Evolutionary conservation across 176 grass and related monocot species (phyloP), one percentile per base, ranked within the genome.

Genomic region (Oryza australiensis): DNA sequence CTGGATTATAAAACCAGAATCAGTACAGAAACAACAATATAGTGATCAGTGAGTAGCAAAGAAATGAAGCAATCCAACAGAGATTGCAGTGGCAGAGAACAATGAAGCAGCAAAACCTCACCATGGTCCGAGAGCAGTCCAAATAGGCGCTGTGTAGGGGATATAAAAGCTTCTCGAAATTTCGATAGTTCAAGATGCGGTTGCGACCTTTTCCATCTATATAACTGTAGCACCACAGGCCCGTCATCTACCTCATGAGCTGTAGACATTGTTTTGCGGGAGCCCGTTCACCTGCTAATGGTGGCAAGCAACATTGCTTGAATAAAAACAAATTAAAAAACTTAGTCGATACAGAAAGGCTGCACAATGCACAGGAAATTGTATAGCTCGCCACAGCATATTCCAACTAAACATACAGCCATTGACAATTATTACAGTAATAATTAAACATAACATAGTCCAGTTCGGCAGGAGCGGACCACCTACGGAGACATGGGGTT

Each of bases 81-180:
- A 26, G 63, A 38, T 35, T 65, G n/a, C 27, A 30, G 75, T 35
- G 69, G n/a, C 27, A 30, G 75, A 86, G 72, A 81, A 73, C 45
- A 86, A 82, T 75, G 74, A 75, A 90, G 67, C 5, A 78, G n/a
- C 43, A 76, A 80, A 73, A 85, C 85, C 62, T 98, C 76, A 88
- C 81, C 81, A 46, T 81, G 46, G 4, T 95, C 38, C 60, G 93
- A 88, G 51, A 93, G 93, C 63, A 98, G 67, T 48, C 87, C 82
- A 79, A 98, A 86, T 15, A 88, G 76, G 69, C 75, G 75, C 76
- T 88, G 91, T 68, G 86, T 88, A 66, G 88, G 96, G 63, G 93
- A 98, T 84, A 98, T 98, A 88, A 84, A 98, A 74, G 86, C 96
- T 78, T 95, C 90, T 69, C 30, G 69, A 75, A 93, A 95, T 77